Base-by-base conservation (phyloP, 1,284 basidiomycete genomes). In the Puccinia triticina region DNA sequence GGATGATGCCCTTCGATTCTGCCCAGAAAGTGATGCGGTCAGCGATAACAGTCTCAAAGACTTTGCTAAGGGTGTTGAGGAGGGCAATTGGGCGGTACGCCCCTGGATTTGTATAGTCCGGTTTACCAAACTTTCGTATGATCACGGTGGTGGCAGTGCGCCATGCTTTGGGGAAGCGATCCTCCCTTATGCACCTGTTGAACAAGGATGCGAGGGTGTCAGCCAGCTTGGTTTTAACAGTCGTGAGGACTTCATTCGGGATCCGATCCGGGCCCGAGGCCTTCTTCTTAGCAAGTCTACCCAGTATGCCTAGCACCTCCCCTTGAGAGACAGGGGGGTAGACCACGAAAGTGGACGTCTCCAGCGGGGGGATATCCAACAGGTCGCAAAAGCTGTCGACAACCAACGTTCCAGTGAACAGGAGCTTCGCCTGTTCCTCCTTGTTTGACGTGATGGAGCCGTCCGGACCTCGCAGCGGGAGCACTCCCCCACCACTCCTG, bases 71-170 rank as follows among this genome's bases (percentile, higher is more conserved):
- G 3, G 55, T 55, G 29, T 23, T 71, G 0, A 79, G 29, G 1
- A 79, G 37, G 11, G 77, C 77, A n/a, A 79, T 72, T 8, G 79
- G 69, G 2, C 72, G 12, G 79, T 74, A 82, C 0, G 72, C 55
- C 4, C 32, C 46, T 8, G 71, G 79, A 18, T 37, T 3, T 37
- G 79, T 73, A 48, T 82, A 82, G 16, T 64, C 55, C 0, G 14
- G 12, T n/a, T 82, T 82, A 29, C 50, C 50, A 4, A 46, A 21
- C 40, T 77, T 77, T 14, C 18, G 32, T 11, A 77, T 77, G n/a
- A 77, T 77, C n/a, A n/a, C 37, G 3, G 72, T 74, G 1, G 46
- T 48, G 14, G 37, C 79, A 34, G n/a, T 53, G 1, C 55, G 23
- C 79, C 79, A 82, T 0, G 14, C 10, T 16, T 7, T 2, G 10